Evolutionary conservation across 257 asterid genomes (phyloP).

Genomic region (Solanum tarapatanum): DNA sequence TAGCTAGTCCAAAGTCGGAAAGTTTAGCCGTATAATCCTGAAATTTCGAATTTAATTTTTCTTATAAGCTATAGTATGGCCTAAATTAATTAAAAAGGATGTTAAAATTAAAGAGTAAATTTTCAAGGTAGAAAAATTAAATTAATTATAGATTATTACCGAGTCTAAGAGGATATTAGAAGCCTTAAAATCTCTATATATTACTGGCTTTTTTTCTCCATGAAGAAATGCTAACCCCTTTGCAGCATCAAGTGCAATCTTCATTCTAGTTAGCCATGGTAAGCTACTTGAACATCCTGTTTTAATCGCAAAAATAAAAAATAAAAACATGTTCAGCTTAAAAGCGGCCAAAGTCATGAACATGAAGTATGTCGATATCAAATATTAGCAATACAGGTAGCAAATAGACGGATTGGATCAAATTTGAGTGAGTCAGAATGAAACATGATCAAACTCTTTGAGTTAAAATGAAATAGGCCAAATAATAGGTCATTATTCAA

Average conservation of each 20-base stretch:
- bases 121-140: not conserved
- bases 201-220: conserved; percentile 63
- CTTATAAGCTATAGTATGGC: not conserved
- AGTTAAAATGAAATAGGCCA: not conserved
- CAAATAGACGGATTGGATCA: not conserved
- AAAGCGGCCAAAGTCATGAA: not conserved
- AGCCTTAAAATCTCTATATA: conserved; percentile 71
- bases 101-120: not conserved
- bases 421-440: not conserved
- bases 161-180: conserved; percentile 52
- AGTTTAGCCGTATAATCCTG: conserved; percentile 61
- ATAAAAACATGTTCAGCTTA: not conserved
- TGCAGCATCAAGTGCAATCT: conserved; percentile 67
- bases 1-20: conserved; percentile 81
- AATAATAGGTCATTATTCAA: not conserved
- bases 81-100: not conserved
- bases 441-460: not conserved
- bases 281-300: conserved; percentile 47
- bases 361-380: too few relatives aligned
- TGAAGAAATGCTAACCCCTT: conserved; percentile 79
- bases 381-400: too few relatives aligned
- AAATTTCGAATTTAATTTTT: not conserved
- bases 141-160: conserved; percentile 3
- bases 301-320: not conserved
- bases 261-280: conserved; percentile 65